Evolutionary conservation across 352 stramenopile species (phyloP).

Genomic region (Pythium dissotocum): DNA sequence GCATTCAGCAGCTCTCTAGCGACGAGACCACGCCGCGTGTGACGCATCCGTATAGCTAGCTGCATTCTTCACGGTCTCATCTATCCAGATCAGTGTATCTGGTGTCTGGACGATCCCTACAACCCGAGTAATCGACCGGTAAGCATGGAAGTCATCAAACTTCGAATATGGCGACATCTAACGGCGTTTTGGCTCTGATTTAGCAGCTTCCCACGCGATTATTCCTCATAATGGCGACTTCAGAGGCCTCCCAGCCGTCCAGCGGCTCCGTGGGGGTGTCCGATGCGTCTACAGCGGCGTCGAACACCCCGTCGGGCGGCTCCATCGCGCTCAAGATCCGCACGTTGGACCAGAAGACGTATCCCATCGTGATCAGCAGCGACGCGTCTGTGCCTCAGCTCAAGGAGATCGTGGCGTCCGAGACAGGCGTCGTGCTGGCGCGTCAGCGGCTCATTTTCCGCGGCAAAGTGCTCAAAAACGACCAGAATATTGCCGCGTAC

Average conservation of each 20-base stretch:
- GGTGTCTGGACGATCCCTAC: neutral
- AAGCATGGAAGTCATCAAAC: neutral
- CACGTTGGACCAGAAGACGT: conserved; percentile 83
- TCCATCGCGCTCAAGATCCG: conserved; percentile 77
- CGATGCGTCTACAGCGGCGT: neutral
- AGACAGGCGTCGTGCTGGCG: conserved; percentile 71
- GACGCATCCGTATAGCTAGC: neutral
- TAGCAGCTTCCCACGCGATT: neutral
- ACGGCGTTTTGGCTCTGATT: neutral
- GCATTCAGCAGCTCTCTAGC: neutral
- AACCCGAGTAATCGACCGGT: neutral
- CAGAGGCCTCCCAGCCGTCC: neutral
- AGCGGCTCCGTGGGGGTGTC: conserved; percentile 1
- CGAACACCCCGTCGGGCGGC: neutral
- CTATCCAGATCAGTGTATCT: neutral
- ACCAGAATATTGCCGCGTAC: conserved; percentile 72
- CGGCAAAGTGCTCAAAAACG: conserved; percentile 87
- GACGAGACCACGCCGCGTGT: conserved; percentile 2
- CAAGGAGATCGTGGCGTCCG: conserved; percentile 63
- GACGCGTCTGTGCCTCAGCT: conserved; percentile 74
- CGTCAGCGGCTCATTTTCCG: conserved; percentile 86
- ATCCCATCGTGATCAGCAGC: conserved; percentile 61
- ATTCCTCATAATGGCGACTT: neutral
- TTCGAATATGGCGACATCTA: neutral
- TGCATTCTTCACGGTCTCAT: neutral